Evolutionary conservation across 805 yeast species (phyloP).

Genomic region (Cyberlindnera misumaiensis): DNA sequence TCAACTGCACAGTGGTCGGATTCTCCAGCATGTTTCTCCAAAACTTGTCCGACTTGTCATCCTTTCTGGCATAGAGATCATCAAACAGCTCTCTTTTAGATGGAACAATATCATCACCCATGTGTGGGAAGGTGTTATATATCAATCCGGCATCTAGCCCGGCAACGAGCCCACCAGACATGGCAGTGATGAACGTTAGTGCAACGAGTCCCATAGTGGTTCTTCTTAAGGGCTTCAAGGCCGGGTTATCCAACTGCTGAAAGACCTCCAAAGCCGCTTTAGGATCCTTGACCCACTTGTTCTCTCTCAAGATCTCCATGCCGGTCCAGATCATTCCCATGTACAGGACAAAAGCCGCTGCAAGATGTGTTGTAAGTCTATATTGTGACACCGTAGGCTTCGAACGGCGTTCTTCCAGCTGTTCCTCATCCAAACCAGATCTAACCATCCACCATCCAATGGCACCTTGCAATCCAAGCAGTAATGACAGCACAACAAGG

Average conservation of each 20-base stretch:
- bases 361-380: slow-evolving; percentile 87
- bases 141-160: slow-evolving; percentile 97
- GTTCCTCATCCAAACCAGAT: slow-evolving; percentile 82
- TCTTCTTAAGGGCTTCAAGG: slow-evolving; percentile 49
- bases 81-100: slow-evolving; percentile 72
- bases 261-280: slow-evolving; percentile 45
- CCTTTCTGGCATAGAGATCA: slow-evolving; percentile 58
- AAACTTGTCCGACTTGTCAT: slow-evolving; percentile 64
- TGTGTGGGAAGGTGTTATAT: slow-evolving; percentile 92
- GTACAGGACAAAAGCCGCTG: slow-evolving; percentile 85
- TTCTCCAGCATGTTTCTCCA: slow-evolving; percentile 95
- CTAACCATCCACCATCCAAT: slow-evolving; percentile 99
- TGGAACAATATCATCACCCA: slow-evolving; percentile 86
- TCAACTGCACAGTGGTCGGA: slow-evolving; percentile 91
- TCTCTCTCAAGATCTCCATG: slow-evolving; percentile 71
- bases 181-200: slow-evolving; percentile 80
- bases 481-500: slow-evolving; percentile 62
- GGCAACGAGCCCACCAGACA: slow-evolving; percentile 98
- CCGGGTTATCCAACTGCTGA: slow-evolving; percentile 54
- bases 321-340: slow-evolving; percentile 90
- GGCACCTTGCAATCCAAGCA: slow-evolving; percentile 89
- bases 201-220: slow-evolving; percentile 51
- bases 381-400: slow-evolving; percentile 98
- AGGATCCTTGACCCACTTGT: slow-evolving; percentile 62
- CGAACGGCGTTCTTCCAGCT: slow-evolving; percentile 69